phyloP scores from a whole-genome alignment of 2,329 filamentous ascomycete genomes.

The Alternaria burnsii region DNA sequence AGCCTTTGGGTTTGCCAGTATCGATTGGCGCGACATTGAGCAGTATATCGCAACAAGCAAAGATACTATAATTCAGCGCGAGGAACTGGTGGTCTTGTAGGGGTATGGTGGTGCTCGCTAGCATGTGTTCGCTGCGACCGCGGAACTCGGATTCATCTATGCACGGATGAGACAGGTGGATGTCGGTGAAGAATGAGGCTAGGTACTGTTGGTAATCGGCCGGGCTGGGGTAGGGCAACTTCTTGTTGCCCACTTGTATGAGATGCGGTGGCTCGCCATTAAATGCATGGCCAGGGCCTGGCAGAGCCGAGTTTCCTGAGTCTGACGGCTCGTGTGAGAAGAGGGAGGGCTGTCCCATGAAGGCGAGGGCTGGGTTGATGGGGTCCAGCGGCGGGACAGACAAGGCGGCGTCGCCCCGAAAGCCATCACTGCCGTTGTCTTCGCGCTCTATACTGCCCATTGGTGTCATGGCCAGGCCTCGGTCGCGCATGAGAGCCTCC shows the following conservation, averaged over 20 bases:
- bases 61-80: constrained; percentile 42
- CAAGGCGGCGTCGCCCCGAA: constrained; percentile 29
- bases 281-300: background rate
- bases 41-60: constrained; percentile 34
- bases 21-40: constrained; percentile 10
- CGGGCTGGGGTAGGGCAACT: constrained; percentile 32
- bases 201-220: constrained; percentile 36
- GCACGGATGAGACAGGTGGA: constrained; percentile 40
- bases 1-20: constrained; percentile 30
- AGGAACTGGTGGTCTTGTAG: constrained; percentile 34
- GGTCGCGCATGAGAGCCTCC: constrained; percentile 45
- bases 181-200: constrained; percentile 38
- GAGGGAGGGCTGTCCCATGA: constrained; percentile 24
- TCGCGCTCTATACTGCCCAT: constrained; percentile 41
- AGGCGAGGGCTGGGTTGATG: constrained; percentile 32
- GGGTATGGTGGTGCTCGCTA: constrained; percentile 28
- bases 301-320: constrained; percentile 9
- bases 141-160: constrained; percentile 43
- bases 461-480: constrained; percentile 33
- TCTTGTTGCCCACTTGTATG: constrained; percentile 30
- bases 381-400: constrained; percentile 34
- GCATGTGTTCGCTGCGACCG: constrained; percentile 30
- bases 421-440: constrained; percentile 26
- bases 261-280: constrained; percentile 7
- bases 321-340: constrained; percentile 24